Evolutionary conservation across 1,139 yeast species (phyloP), one percentile per base, ranked within the genome.

Genomic region (Meyerozyma athensensis): DNA sequence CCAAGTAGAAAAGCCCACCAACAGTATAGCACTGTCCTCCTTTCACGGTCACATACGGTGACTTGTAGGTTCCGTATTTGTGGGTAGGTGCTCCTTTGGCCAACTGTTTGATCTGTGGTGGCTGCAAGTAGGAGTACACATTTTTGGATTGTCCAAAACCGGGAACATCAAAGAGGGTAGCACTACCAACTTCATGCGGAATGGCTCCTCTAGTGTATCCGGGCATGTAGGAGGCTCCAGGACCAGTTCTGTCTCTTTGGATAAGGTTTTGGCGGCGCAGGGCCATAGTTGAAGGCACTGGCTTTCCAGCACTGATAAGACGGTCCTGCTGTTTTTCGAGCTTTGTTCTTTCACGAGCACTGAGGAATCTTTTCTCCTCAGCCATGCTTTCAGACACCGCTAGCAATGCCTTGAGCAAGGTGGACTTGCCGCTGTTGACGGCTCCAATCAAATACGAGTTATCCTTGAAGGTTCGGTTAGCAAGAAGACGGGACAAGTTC

Each of bases 361-460:
- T 39, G 17, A 23, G 35, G 36, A 2, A 38, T 37, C 7, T 4
- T 13, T 34, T 36, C 36, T 39, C 39, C 26, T 17, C 26, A 10
- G 26, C 36, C n/a, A 10, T 12, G 3, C 19, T 19, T 12, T 13
- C 9, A 8, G 34, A 7, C 8, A 31, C 34, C 35, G 61, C 59
- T 12, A 77, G 47, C 22, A 81, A 48, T n/a, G 75, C 54, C 46
- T 71, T 75, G 3, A 82, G 68, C 20, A 87, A 53, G 1, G 83
- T 68, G 1, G 94, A 79, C 54, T 87, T 87, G 1, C 97, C 97
- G 12, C 79, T 69, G 52, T 86, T 86, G 7, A 86, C 79, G 45
- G 72, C 72, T 1, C 97, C 96, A 9, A 86, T 63, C 24, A 87
- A 56, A 51, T 77, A 82, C 19, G 79, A 48, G 22, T 58, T 68